A percentile compares a stretch with the other conserved stretches of the same genome.
These are phyloP conservation scores for Iberis pinnata DNA, from an alignment of 345 rosid genomes.

Conservation along the genomic window DNA sequence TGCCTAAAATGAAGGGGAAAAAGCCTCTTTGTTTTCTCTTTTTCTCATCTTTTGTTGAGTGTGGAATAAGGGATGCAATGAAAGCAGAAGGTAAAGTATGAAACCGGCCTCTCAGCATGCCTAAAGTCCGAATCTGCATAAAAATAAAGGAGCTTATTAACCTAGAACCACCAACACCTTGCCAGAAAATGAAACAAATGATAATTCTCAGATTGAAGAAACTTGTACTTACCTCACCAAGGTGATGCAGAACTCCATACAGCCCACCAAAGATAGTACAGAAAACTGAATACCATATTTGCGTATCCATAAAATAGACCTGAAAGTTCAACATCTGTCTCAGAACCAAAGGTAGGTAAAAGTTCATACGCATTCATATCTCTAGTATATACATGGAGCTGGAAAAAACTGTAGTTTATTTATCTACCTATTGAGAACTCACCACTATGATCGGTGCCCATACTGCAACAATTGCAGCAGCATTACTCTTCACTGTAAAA, in stretches of 20 bases:
- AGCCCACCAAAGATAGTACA: conserved; percentile 83
- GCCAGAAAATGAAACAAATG: conserved; percentile 3
- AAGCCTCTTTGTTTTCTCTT: conserved; percentile 38
- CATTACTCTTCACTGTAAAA: conserved; percentile 69
- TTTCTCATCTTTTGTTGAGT: conserved; percentile 37
- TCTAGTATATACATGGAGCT: not conserved
- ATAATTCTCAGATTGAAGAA: conserved; percentile 13
- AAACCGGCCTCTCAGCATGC: conserved; percentile 93
- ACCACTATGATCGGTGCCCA: conserved; percentile 95
- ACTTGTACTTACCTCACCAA: conserved; percentile 70
- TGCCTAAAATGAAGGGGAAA: conserved; percentile 39
- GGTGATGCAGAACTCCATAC: conserved; percentile 93
- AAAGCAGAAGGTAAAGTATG: conserved; percentile 85
- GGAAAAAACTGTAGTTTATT: not conserved
- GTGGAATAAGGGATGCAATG: conserved; percentile 59
- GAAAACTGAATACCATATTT: conserved; percentile 97
- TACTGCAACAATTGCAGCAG: conserved; percentile 82
- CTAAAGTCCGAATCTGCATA: conserved; percentile 81
- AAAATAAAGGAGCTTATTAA: conserved; percentile 22
- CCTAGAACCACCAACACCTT: conserved; percentile 8
- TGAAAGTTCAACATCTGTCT: conserved; percentile 24
- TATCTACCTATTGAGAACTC: conserved; percentile 32
- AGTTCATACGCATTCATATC: not conserved
- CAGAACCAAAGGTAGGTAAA: not conserved
- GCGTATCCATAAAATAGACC: conserved; percentile 98